Conservation (phyloP, 805 yeast genomes). For the Yamadazyma insecticola region DNA sequence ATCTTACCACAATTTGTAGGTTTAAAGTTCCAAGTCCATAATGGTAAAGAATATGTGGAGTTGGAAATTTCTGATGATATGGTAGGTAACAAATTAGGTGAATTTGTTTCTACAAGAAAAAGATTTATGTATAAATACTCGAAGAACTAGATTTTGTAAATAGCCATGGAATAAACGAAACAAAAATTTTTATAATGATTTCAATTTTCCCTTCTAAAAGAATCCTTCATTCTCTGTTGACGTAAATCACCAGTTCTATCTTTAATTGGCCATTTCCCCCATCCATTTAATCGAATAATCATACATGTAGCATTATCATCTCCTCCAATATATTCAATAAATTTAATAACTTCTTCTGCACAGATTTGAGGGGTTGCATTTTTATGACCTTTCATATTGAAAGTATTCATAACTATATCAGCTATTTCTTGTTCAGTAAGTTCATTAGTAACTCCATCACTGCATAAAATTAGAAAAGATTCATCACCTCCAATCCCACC, state of each 20-base stretch:
- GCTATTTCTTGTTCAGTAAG: constrained; percentile 88
- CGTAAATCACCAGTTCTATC: constrained; percentile 83
- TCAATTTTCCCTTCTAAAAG: constrained; percentile 27
- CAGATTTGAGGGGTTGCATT: constrained; percentile 80
- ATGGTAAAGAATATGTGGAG: constrained; percentile 91
- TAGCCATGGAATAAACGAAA: constrained; percentile 1
- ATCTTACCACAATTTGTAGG: constrained; percentile 96
- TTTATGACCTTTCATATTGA: constrained; percentile 57
- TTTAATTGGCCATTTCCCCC: constrained; percentile 88
- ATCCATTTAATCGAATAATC: constrained; percentile 74
- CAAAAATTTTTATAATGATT: constrained; percentile 1
- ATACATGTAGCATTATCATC: constrained; percentile 95
- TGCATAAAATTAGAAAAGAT: constrained; percentile 72
- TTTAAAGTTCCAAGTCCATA: constrained; percentile 88
- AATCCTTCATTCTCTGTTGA: constrained; percentile 60
- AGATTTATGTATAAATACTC: constrained; percentile 78
- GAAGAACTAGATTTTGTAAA: constrained; percentile 44
- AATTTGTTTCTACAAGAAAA: constrained; percentile 92
- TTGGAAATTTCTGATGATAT: constrained; percentile 85
- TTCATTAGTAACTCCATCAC: constrained; percentile 84
- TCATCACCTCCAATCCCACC: constrained; percentile 75
- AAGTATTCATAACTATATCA: constrained; percentile 73
- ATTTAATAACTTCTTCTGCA: constrained; percentile 80
- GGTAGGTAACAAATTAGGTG: constrained; percentile 96
- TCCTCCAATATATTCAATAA: constrained; percentile 82